Conservation (phyloP, 2,329 filamentous ascomycete genomes). For the Aureobasidium melanogenum region DNA sequence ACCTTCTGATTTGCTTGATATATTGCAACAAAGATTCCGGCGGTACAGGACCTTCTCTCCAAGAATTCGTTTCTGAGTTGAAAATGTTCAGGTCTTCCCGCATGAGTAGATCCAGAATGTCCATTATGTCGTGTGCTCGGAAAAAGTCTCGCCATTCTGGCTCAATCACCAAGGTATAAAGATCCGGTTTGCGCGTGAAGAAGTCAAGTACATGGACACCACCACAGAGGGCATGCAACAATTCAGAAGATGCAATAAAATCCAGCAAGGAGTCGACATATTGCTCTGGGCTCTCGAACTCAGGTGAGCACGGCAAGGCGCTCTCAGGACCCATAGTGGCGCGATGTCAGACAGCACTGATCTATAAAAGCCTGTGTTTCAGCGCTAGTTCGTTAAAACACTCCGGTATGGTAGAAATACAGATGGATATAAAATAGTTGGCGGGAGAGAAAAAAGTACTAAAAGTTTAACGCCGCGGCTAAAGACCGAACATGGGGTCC, state of each 20-base stretch:
- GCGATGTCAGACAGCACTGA: no score
- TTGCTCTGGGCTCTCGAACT: conserved; percentile 59
- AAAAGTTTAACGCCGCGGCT: background rate
- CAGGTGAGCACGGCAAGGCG: conserved; percentile 58
- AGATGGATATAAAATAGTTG: background rate
- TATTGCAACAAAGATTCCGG: conserved; percentile 59
- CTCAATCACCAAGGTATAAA: conserved; percentile 71
- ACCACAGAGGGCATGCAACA: conserved; percentile 84
- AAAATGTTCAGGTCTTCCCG: conserved; percentile 57
- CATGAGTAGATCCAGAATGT: conserved; percentile 72
- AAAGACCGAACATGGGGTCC: background rate
- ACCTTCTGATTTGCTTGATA: conserved; percentile 58
- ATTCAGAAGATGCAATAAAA: conserved; percentile 64
- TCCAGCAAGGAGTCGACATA: conserved; percentile 71
- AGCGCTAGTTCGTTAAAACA: background rate
- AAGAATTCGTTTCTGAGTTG: conserved; percentile 20
- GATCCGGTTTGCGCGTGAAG: conserved; percentile 73
- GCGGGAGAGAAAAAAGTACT: background rate
- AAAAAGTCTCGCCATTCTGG: conserved; percentile 77
- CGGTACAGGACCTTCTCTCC: conserved; percentile 36
- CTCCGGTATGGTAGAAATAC: background rate
- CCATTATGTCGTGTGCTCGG: conserved; percentile 59
- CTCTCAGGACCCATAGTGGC: conserved; percentile 37
- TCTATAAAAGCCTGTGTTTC: background rate
- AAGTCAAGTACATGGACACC: conserved; percentile 98